Base-by-base conservation (phyloP, 2,329 filamentous ascomycete species). In the Aquanectria penicillioides region DNA sequence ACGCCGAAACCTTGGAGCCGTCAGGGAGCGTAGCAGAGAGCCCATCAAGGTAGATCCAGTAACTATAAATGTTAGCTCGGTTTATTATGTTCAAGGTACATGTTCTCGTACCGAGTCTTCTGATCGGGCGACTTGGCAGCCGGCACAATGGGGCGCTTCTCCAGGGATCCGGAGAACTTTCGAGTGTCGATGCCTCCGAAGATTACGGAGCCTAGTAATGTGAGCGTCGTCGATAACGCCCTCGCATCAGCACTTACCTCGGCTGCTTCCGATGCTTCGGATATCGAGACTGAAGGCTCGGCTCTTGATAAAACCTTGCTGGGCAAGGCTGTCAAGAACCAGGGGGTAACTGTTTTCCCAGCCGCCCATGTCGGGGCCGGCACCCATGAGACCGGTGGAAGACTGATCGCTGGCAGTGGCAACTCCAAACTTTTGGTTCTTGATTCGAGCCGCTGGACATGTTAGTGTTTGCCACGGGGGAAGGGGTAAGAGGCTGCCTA, bases 121-220 rank as follows among this genome's bases (percentile, higher is more conserved):
- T 67, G 65, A 51, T 77, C 75, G 20, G 75, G 75, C 3, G 75
- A 70, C 6, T 74, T 61, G 6, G 69, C 74, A 4, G 74, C 67
- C 13, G 80, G 78, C 59, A 87, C 77, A 61, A 89, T 84, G 38
- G 86, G 84, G 1, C 86, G 75, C 47, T 82, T 85, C 62, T 80
- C 73, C 3, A 90, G 80, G 4, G 71, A 68, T 15, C 86, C 87
- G 2, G 75, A 74, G 65, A 80, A 88, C 68, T 86, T 87, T 50
- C 75, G 79, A 4, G 77, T 82, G 64, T 88, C 83, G 44, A 87
- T 78, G 17, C 86, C 85, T 17, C 85, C 85, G 44, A 86, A 88
- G 18, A 87, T 69, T 17, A 74, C 72, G 10, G 73, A 72, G 36
- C 70, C 61, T 61, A 15, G 1, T 26, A 25, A n/a, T 51, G 4